Base-by-base conservation (phyloP, 345 rosid species). In the Turritis glabra region DNA sequence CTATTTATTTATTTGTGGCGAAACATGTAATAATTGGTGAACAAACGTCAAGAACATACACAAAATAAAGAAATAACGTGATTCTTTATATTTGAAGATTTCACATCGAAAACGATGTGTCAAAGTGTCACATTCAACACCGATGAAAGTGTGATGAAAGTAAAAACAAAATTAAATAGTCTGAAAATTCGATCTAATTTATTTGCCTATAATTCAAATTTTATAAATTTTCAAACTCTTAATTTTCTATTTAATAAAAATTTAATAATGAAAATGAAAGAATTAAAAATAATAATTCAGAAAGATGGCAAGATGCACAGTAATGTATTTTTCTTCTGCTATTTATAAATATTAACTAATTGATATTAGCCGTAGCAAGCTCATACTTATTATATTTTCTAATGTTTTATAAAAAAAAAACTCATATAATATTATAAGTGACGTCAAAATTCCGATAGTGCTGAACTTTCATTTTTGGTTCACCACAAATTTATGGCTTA, bases 71-170 rank as follows among this genome's bases (percentile, higher is more conserved):
- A 68, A 51, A 8, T 47, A 59, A 25, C 35, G 50, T 69, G 50
- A 35, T 48, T 51, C 51, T 52, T 13, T 8, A 50, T 26, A 60
- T 18, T 50, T 71, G 22, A 60, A 72, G 41, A 71, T 61, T 61
- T 50, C 29, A 8, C 30, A 62, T 40, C 25, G 54, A 72, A 62
- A 72, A 54, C 14, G 76, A 72, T 51, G 53, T 22, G 27, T 62
- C 69, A 51, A 10, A 37, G 62, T 61, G 44, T 72, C 76, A 62
- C 63, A 52, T 40, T 72, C 62, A 17, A 72, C 70, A 52, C 63
- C 43, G 22, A 14, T 17, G 26, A 29, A 52, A 9, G 11, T 50
- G 13, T 32, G 22, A 14, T 17, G 26, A 29, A 52, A 9, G 11
- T 50, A 17, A 51, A 51, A 69, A 41, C 30, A 44, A 57, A 1